Percentiles rank a stretch among this genome's conserved stretches.
Conservation (phyloP, 1,139 yeast genomes). For the Geotrichum restrictum region DNA sequence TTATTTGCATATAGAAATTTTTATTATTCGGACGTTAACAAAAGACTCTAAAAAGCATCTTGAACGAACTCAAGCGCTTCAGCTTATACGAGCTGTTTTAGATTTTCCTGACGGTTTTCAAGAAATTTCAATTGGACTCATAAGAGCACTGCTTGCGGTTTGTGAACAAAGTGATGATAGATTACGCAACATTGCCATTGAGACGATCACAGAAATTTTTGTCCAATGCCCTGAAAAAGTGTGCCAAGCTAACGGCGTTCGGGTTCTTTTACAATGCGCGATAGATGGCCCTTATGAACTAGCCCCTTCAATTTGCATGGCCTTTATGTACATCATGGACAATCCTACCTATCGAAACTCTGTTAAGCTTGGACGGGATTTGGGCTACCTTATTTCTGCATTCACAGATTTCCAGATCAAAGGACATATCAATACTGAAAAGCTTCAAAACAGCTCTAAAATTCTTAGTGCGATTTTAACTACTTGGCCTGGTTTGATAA, state of each 20-base stretch:
- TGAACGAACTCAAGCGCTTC: conserved; percentile 78
- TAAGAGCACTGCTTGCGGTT: conserved; percentile 68
- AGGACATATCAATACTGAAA: conserved; percentile 49
- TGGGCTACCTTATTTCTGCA: conserved; percentile 59
- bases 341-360: conserved; percentile 50
- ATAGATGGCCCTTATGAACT: conserved; percentile 61
- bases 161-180: conserved; percentile 61
- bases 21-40: conserved; percentile 61
- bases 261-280: conserved; percentile 53
- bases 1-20: conserved; percentile 54
- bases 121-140: conserved; percentile 59
- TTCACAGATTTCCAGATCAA: conserved; percentile 56
- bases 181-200: conserved; percentile 53
- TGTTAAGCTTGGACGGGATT: conserved; percentile 49
- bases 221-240: conserved; percentile 58
- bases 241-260: conserved; percentile 62
- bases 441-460: conserved; percentile 58
- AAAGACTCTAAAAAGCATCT: conserved; percentile 49
- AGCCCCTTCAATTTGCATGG: conserved; percentile 53
- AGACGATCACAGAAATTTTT: conserved; percentile 71
- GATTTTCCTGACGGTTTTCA: conserved; percentile 55
- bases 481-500: conserved; percentile 72
- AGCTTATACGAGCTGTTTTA: conserved; percentile 60
- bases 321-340: conserved; percentile 59
- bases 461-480: conserved; percentile 61